phyloP scores from a whole-genome alignment of 805 yeast species.

The Saccharomycopsis lassenensis region DNA sequence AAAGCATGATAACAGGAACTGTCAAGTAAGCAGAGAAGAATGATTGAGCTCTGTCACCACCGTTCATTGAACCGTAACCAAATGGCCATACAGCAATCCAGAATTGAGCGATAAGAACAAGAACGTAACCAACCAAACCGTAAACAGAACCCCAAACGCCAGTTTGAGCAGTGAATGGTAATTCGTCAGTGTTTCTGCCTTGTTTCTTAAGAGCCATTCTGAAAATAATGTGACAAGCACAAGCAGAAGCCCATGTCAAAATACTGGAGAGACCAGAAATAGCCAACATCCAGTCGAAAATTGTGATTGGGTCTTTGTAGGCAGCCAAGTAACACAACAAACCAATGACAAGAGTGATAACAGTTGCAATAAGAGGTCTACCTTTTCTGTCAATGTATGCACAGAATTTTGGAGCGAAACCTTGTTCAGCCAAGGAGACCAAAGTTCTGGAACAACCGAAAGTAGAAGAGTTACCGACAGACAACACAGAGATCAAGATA shows the following conservation, averaged over 20 bases:
- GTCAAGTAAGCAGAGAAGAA: constrained; percentile 64
- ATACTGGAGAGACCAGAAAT: constrained; percentile 52
- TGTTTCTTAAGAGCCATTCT: constrained; percentile 54
- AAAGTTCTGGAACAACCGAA: constrained; percentile 60
- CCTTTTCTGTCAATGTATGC: constrained; percentile 57
- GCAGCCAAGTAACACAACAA: constrained; percentile 48
- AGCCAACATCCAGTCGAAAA: constrained; percentile 56
- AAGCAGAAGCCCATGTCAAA: constrained; percentile 54
- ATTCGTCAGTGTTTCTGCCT: constrained; percentile 59
- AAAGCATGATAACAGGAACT: constrained; percentile 46
- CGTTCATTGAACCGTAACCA: constrained; percentile 39
- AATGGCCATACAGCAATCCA: constrained; percentile 74
- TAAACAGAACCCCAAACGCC: constrained; percentile 60
- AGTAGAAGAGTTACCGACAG: constrained; percentile 67
- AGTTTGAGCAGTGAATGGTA: constrained; percentile 52
- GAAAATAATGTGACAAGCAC: constrained; percentile 49
- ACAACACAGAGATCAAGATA: constrained; percentile 52
- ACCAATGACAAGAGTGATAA: constrained; percentile 42
- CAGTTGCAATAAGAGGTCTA: constrained; percentile 51
- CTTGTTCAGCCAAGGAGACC: constrained; percentile 51
- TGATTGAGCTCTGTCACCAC: too few species aligned
- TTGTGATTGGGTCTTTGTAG: constrained; percentile 38
- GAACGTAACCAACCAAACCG: constrained; percentile 45
- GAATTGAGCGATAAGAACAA: constrained; percentile 66
- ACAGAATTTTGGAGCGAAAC: constrained; percentile 47